Evolutionary conservation across 805 yeast genomes (phyloP).

Genomic region (Zygotorulaspora sp.): DNA sequence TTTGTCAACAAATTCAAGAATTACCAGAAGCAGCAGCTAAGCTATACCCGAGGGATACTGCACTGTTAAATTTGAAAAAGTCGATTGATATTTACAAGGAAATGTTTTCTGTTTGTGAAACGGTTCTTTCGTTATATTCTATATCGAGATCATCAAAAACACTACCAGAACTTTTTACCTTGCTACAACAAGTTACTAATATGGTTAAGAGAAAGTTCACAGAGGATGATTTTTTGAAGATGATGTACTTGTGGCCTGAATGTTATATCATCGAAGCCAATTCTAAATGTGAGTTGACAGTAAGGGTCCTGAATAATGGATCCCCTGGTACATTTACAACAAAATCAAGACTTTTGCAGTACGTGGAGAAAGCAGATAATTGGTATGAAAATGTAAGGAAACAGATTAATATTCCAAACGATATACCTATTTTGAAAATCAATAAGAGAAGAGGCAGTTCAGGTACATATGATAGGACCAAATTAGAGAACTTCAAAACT

Average conservation of each 20-base stretch:
- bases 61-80: conserved; percentile 15
- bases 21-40: conserved; percentile 25
- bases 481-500: background rate
- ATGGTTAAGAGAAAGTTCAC: conserved; percentile 28
- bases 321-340: conserved; percentile 19
- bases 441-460: conserved; percentile 26
- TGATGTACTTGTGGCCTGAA: conserved; percentile 31
- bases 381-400: conserved; percentile 17
- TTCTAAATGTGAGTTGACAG: conserved; percentile 22
- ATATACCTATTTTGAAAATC: conserved; percentile 24
- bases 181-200: conserved; percentile 31
- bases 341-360: conserved; percentile 29
- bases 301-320: conserved; percentile 21
- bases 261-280: conserved; percentile 25
- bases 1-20: conserved; percentile 24
- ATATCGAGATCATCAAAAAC: conserved; percentile 20
- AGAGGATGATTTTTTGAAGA: conserved; percentile 23
- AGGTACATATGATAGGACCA: conserved; percentile 5
- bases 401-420: conserved; percentile 12
- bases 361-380: conserved; percentile 21
- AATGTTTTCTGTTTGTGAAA: conserved; percentile 26
- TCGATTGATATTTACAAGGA: conserved; percentile 21
- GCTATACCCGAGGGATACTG: conserved; percentile 22
- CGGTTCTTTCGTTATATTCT: conserved; percentile 29
- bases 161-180: conserved; percentile 19